phyloP scores from a whole-genome alignment of 768 basidiomycete species.

The Hericium rajendrae region DNA sequence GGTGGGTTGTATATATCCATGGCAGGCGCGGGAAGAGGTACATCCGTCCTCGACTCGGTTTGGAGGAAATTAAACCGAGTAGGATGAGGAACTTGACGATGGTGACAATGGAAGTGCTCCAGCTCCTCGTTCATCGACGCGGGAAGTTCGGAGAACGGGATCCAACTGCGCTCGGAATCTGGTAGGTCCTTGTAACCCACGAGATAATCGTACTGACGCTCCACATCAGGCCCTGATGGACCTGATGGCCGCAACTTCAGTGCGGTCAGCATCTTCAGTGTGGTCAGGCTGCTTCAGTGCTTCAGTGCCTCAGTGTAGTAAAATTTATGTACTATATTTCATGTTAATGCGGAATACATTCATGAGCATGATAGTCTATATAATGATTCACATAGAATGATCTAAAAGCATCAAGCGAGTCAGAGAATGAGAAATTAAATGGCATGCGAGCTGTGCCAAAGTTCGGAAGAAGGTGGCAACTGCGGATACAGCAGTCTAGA shows the following conservation, averaged over 20 bases:
- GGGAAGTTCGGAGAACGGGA: constrained; percentile 27
- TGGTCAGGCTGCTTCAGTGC: too few species aligned
- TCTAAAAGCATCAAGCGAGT: background rate
- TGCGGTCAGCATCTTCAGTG: too few species aligned
- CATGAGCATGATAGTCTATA: constrained; percentile 1
- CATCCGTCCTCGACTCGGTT: too few species aligned
- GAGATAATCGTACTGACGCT: constrained; percentile 27
- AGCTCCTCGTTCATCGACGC: constrained; percentile 20
- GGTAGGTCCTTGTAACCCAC: constrained; percentile 19
- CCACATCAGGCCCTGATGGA: too few species aligned
- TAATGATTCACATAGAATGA: constrained; percentile 4
- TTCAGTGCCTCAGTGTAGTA: too few species aligned
- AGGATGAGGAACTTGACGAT: constrained; percentile 23
- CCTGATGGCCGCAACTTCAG: too few species aligned
- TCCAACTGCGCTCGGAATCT: constrained; percentile 26
- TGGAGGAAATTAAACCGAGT: constrained; percentile 13
- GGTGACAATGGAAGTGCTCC: constrained; percentile 25
- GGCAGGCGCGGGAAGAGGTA: background rate
- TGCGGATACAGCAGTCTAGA: background rate
- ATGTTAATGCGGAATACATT: background rate
- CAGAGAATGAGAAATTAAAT: background rate
- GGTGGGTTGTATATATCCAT: background rate
- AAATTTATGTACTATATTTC: too few species aligned
- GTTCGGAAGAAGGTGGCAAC: constrained; percentile 1
- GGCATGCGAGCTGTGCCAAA: background rate